Conservation (phyloP, 2,329 filamentous ascomycete genomes). For the Xylaria digitata region DNA sequence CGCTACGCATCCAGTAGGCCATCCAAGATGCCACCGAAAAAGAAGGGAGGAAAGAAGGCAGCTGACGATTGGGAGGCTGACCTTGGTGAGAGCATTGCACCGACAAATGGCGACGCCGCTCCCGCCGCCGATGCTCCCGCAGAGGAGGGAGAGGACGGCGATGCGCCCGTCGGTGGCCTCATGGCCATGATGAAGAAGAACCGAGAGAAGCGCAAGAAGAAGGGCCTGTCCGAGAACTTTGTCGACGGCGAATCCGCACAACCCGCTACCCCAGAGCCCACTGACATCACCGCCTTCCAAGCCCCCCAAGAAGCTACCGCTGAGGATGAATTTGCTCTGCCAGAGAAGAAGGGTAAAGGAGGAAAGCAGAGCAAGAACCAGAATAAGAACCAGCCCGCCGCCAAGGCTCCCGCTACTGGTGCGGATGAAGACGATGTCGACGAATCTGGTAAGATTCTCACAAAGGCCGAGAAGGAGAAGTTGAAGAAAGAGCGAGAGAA, state of each 20-base stretch:
- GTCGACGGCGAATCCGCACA: conserved; percentile 74
- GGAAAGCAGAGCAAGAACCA: conserved; percentile 59
- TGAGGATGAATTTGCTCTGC: conserved; percentile 86
- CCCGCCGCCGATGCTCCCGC: conserved; percentile 58
- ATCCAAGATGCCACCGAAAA: conserved; percentile 86
- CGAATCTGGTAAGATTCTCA: conserved; percentile 78
- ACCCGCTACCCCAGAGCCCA: conserved; percentile 49
- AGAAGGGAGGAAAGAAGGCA: conserved; percentile 86
- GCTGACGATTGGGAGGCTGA: conserved; percentile 96
- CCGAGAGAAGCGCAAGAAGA: conserved; percentile 90
- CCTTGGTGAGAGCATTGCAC: conserved; percentile 80
- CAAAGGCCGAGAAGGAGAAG: conserved; percentile 98
- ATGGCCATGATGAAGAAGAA: conserved; percentile 86
- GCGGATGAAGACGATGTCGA: conserved; percentile 62
- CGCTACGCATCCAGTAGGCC: conserved; percentile 32
- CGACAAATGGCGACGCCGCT: conserved; percentile 57
- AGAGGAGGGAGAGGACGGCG: conserved; percentile 65
- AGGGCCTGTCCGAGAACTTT: conserved; percentile 79
- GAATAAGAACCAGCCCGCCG: conserved; percentile 56
- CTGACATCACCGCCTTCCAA: conserved; percentile 68
- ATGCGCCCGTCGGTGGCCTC: conserved; percentile 72
- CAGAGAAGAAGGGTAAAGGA: conserved; percentile 79
- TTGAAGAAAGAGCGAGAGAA: conserved; percentile 98
- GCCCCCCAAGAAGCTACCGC: conserved; percentile 82
- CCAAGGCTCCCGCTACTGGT: conserved; percentile 47